phyloP scores from a whole-genome alignment of 2,329 filamentous ascomycete genomes.

The Aspergillus pseudoviridinutans region DNA sequence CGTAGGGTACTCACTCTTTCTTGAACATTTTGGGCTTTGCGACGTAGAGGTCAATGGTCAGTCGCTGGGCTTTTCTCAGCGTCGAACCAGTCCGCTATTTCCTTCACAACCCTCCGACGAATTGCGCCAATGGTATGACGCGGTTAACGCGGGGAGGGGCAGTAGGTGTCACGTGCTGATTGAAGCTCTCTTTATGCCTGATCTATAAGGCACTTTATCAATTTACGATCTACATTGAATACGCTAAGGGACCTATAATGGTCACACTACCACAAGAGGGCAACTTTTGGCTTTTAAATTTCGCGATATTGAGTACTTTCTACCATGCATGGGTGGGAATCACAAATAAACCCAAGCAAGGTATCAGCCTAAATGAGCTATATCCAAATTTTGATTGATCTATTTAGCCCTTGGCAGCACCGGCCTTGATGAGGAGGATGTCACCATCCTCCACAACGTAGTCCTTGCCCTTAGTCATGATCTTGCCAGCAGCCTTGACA shows the following conservation, averaged over 20 bases:
- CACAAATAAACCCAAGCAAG: constrained; percentile 2
- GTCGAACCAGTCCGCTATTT: neutral
- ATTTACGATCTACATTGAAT: neutral
- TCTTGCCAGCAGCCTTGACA: constrained; percentile 89
- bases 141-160: constrained; percentile 23
- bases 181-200: neutral
- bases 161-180: constrained; percentile 13
- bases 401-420: constrained; percentile 45
- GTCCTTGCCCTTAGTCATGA: constrained; percentile 98
- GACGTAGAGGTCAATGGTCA: constrained; percentile 3
- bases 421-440: constrained; percentile 76
- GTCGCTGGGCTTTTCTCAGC: neutral
- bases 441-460: constrained; percentile 61
- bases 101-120: neutral
- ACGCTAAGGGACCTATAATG: neutral
- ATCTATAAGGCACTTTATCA: neutral
- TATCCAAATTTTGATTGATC: constrained; percentile 5
- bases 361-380: neutral
- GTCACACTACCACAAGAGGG: neutral
- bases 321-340: constrained; percentile 1
- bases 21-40: constrained; percentile 68
- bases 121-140: constrained; percentile 18
- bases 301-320: neutral
- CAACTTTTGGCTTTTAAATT: neutral
- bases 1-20: constrained; percentile 65